Percentiles rank a stretch among this genome's conserved stretches.
These are phyloP conservation scores for Physcomitrium patens DNA, from an alignment of 225 moss, liverwort and hornwort species.

Conservation along the genomic window DNA sequence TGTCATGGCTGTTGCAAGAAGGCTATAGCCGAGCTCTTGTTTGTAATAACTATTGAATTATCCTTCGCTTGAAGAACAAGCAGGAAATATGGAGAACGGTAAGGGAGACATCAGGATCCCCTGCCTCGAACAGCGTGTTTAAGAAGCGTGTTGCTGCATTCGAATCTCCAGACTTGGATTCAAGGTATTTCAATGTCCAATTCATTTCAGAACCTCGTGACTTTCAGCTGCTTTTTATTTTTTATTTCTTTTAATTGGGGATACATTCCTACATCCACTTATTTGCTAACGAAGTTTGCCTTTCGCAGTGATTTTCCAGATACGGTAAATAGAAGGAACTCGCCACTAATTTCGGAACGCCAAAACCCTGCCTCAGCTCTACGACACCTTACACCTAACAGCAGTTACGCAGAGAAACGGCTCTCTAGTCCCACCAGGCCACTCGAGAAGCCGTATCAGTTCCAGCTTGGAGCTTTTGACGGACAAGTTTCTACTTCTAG, in stretches of 20 bases:
- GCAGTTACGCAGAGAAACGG: not conserved
- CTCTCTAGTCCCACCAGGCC: slow-evolving; percentile 18
- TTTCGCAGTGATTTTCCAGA: slow-evolving; percentile 11
- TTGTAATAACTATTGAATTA: too few relatives aligned
- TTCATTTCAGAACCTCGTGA: not conserved
- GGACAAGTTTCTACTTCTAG: slow-evolving; percentile 22
- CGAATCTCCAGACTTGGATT: slow-evolving; percentile 21
- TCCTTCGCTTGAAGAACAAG: not conserved
- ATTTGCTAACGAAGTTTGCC: slow-evolving; percentile 10
- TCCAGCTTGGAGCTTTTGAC: slow-evolving; percentile 39
- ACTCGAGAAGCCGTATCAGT: slow-evolving; percentile 32
- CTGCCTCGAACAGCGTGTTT: slow-evolving; percentile 18
- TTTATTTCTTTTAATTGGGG: not conserved
- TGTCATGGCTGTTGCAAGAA: not conserved
- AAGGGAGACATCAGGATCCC: slow-evolving; percentile 45
- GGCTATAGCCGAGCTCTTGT: too few relatives aligned
- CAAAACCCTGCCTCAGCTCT: slow-evolving; percentile 53
- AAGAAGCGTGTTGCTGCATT: slow-evolving; percentile 4
- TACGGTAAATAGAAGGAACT: slow-evolving; percentile 33
- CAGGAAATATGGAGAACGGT: slow-evolving; percentile 67
- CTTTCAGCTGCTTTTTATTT: not conserved
- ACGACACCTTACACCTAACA: slow-evolving; percentile 35
- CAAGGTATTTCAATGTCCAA: slow-evolving; percentile 26
- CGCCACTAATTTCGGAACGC: slow-evolving; percentile 56
- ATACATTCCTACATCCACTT: not conserved